These are phyloP conservation scores for Ampelomyces quisqualis DNA, from an alignment of 2,329 filamentous ascomycete genomes.

Conservation along the genomic window DNA sequence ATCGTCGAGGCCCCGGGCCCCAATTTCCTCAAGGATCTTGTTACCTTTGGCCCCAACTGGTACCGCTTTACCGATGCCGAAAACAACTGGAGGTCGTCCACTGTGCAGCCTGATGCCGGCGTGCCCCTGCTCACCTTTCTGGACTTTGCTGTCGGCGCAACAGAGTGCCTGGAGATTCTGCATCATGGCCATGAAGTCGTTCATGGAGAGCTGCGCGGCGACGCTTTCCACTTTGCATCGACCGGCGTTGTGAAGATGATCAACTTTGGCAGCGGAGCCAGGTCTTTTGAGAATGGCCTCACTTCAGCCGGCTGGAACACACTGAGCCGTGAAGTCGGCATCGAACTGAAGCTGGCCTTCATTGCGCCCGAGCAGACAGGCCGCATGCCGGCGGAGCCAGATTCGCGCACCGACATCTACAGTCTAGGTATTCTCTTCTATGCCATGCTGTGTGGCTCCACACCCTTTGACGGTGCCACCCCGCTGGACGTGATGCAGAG, in stretches of 20 bases:
- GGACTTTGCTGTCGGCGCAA: constrained; percentile 86
- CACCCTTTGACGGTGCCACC: constrained; percentile 75
- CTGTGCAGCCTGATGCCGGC: constrained; percentile 48
- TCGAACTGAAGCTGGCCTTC: constrained; percentile 85
- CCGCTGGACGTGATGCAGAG: constrained; percentile 91
- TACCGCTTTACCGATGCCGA: constrained; percentile 34
- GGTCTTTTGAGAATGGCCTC: constrained; percentile 88
- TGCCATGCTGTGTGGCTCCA: constrained; percentile 68
- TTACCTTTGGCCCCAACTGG: constrained; percentile 71
- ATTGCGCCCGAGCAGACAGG: constrained; percentile 96
- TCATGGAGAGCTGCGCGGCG: constrained; percentile 86
- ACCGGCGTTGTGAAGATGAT: constrained; percentile 73
- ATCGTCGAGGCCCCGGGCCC: constrained; percentile 77
- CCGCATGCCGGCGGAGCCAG: constrained; percentile 86
- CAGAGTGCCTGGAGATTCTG: constrained; percentile 83
- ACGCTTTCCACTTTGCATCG: constrained; percentile 87
- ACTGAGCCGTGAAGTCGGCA: constrained; percentile 78
- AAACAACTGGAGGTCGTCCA: constrained; percentile 16
- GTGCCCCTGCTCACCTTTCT: constrained; percentile 77
- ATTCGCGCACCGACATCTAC: constrained; percentile 86
- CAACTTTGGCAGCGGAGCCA: constrained; percentile 81
- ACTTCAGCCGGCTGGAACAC: constrained; percentile 81
- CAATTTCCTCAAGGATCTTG: constrained; percentile 69
- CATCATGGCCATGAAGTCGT: constrained; percentile 85
- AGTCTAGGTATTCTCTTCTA: constrained; percentile 87